Percentiles rank a stretch among this genome's conserved stretches.
These are phyloP conservation scores for Chrysoporthe cubensis DNA, from an alignment of 2,329 filamentous ascomycete species.

Conservation along the genomic window DNA sequence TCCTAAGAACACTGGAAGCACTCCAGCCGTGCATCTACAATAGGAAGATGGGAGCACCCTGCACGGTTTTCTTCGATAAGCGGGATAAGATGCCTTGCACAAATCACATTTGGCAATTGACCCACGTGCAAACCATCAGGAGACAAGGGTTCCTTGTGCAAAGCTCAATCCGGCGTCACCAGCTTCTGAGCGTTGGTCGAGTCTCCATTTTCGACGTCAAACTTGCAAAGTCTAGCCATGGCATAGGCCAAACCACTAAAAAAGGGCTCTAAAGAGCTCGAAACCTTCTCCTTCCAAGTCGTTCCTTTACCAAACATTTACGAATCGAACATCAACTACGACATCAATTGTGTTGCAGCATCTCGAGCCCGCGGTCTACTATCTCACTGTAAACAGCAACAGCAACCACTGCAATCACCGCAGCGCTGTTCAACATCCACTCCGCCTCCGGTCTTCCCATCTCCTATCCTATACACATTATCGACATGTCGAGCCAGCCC, in stretches of 20 bases:
- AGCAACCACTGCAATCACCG: not conserved
- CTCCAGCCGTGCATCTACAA: not conserved
- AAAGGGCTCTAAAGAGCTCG: not conserved
- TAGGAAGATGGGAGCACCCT: not conserved
- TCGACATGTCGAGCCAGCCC: conserved; percentile 89
- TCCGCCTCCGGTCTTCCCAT: not conserved
- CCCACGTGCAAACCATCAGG: not conserved
- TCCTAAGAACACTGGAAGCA: not conserved
- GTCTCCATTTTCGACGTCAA: not conserved
- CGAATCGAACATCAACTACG: not conserved
- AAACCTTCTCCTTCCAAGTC: conserved; percentile 3
- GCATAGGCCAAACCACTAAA: not conserved
- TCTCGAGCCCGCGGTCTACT: not conserved
- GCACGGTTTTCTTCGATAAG: not conserved
- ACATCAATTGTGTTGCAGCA: conserved; percentile 14
- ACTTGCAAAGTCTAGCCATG: not conserved
- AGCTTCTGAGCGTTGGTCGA: not conserved
- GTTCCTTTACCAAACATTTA: not conserved
- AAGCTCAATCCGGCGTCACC: not conserved
- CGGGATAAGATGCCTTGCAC: not conserved
- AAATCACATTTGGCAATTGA: conserved; percentile 9
- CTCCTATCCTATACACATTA: conserved; percentile 22
- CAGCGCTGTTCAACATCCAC: not conserved
- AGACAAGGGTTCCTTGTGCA: not conserved
- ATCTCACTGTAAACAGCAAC: not conserved